Evolutionary conservation across 306 rosid species (phyloP).

Genomic region (Lathyrus oleraceus): DNA sequence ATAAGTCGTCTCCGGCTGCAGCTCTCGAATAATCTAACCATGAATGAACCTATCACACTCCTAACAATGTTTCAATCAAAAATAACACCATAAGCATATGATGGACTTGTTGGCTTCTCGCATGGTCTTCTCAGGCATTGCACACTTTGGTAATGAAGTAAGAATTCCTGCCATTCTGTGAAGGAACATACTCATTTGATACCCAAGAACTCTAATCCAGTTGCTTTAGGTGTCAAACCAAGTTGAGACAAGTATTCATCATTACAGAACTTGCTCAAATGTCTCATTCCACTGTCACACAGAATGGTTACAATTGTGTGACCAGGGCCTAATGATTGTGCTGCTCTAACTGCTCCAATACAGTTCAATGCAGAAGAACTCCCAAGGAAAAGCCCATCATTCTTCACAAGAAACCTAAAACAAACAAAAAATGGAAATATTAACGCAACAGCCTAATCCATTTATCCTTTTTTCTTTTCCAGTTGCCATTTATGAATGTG

Average conservation of each 20-base stretch:
- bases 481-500: neutral
- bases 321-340: slow-evolving; percentile 77
- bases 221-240: slow-evolving; percentile 75
- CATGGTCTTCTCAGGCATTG: neutral
- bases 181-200: slow-evolving; percentile 41
- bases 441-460: slow-evolving; percentile 5
- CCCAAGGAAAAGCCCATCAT: slow-evolving; percentile 82
- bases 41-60: neutral
- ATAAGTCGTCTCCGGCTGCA: too few relatives aligned
- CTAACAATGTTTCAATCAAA: slow-evolving; percentile 1
- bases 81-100: slow-evolving; percentile 2
- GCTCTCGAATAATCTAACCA: neutral
- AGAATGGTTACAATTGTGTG: slow-evolving; percentile 89
- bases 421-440: neutral
- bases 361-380: slow-evolving; percentile 95
- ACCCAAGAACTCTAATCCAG: slow-evolving; percentile 68
- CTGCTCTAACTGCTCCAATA: slow-evolving; percentile 87
- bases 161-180: slow-evolving; percentile 11
- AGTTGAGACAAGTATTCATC: slow-evolving; percentile 61
- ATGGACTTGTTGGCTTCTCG: neutral
- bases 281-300: slow-evolving; percentile 94
- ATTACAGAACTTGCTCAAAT: slow-evolving; percentile 78
- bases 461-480: slow-evolving; percentile 18
- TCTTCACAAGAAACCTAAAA: slow-evolving; percentile 73
- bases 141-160: neutral